These are phyloP conservation scores for Hirschioporus abietinus DNA, from an alignment of 768 basidiomycete genomes.

Conservation along the genomic window DNA sequence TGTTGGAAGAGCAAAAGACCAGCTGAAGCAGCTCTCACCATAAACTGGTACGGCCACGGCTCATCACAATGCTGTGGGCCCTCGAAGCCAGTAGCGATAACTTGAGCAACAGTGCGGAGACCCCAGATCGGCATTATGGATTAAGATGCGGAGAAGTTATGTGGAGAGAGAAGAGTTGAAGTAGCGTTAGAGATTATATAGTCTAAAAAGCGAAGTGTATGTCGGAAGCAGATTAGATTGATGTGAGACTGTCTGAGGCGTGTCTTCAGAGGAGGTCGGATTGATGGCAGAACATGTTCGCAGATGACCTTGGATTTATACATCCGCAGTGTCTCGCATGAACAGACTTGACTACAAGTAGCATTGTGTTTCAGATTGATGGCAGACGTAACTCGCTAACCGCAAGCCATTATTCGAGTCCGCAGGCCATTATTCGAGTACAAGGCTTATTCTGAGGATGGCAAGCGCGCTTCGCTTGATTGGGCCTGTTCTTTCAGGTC, in stretches of 20 bases:
- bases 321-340: neutral
- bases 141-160: neutral
- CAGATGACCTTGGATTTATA: neutral
- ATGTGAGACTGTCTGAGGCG: neutral
- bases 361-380: conserved; percentile 1
- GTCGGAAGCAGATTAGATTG: neutral
- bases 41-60: conserved; percentile 2
- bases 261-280: neutral
- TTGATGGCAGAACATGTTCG: neutral
- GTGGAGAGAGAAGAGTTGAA: neutral
- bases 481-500: neutral
- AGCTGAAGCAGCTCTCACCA: neutral
- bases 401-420: neutral
- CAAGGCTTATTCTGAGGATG: neutral
- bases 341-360: neutral
- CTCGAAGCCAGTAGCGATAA: conserved; percentile 1
- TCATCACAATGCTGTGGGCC: conserved; percentile 3
- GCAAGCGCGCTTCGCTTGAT: neutral
- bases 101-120: neutral
- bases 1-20: neutral
- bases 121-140: conserved; percentile 3
- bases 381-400: conserved; percentile 1
- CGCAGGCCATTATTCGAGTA: neutral
- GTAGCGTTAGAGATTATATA: neutral
- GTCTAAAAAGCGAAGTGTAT: neutral